Base-by-base conservation (phyloP, 192 early-diverging fungal genomes). In the Gamsiella multidivaricata region DNA sequence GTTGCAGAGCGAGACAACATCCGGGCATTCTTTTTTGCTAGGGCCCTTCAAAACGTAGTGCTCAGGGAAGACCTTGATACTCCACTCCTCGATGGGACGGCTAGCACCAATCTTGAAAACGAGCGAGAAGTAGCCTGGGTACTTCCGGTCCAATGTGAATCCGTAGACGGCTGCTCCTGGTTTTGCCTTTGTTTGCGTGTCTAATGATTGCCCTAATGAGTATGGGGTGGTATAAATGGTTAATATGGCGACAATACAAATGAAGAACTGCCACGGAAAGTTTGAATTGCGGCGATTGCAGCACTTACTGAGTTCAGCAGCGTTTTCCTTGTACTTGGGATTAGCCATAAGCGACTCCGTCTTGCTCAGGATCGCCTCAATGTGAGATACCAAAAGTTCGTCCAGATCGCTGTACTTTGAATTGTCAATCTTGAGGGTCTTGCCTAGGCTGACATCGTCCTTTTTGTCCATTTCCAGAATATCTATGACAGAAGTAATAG, bases 351-450 rank as follows among this genome's bases (percentile, higher is more conserved):
- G 81, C 33, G 90, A 87, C 46, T 91, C 85, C 10, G 95, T 88
- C 63, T 87, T 89, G 23, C 84, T 84, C 29, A 80, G 80, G 68
- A 96, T 93, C 1, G 94, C 88, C 61, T 97, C 97, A 23, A 99
- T 89, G 64, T 96, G 92, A 23, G 90, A 86, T 5, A 94, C 95
- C 20, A 97, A 82, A 61, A 99, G 85, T 75, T 99, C 92, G 61
- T 99, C 97, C 43, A 99, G 74, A 65, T 96, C 96, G n/a, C 87
- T 83, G 79, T 91, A 99, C 32, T 85, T 83, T 26, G 83, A 60
- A 11, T 88, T 85, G 29, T 90, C 92, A 31, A 96, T 85, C 25
- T 87, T 84, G 42, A 96, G 85, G 8, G 81, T 84, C 41, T 86
- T 81, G 54, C 92, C 94, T 8, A 95, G 71, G 22, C 88, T 89